These are phyloP conservation scores for Bryoglossum gracile DNA, from an alignment of 495 filamentous ascomycete species.

Conservation along the genomic window DNA sequence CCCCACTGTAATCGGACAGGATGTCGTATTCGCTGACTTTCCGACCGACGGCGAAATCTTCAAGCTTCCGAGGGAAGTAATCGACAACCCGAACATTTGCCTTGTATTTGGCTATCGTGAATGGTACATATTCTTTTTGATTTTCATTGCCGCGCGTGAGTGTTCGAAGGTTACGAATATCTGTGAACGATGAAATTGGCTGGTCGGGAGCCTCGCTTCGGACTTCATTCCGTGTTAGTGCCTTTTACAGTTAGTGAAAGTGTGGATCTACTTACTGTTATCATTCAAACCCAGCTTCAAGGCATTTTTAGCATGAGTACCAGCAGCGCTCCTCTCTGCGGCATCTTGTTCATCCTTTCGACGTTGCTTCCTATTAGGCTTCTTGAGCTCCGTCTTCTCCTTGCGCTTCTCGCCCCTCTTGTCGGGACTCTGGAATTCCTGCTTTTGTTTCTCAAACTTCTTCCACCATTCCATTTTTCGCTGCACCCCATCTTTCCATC, in stretches of 20 bases:
- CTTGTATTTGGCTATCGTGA: conserved; percentile 66
- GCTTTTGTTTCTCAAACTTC: conserved; percentile 41
- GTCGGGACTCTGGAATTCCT: conserved; percentile 12
- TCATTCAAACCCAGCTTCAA: conserved; percentile 23
- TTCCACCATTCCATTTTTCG: conserved; percentile 58
- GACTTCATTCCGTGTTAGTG: too few species aligned
- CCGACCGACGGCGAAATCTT: conserved; percentile 60
- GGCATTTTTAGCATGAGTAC: conserved; percentile 28
- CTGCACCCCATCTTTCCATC: conserved; percentile 52
- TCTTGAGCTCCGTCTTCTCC: conserved; percentile 24
- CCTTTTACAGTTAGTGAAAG: too few species aligned
- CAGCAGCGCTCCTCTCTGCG: conserved; percentile 25
- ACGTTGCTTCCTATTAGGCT: conserved; percentile 22
- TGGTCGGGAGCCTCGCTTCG: conserved; percentile 33
- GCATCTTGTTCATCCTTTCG: conserved; percentile 21
- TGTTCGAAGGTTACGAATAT: conserved; percentile 42
- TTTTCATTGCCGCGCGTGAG: conserved; percentile 30
- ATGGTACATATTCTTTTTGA: conserved; percentile 48
- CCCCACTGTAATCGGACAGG: conserved; percentile 37
- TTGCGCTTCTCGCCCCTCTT: conserved; percentile 14
- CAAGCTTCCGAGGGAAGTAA: conserved; percentile 64
- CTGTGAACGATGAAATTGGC: conserved; percentile 35
- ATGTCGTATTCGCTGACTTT: conserved; percentile 38
- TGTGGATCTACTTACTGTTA: conserved; percentile 29
- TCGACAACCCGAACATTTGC: conserved; percentile 68